Evolutionary conservation across 169 alveolate genomes (phyloP), one percentile per base, ranked within the genome.

Genomic region (Eimeria falciformis): DNA sequence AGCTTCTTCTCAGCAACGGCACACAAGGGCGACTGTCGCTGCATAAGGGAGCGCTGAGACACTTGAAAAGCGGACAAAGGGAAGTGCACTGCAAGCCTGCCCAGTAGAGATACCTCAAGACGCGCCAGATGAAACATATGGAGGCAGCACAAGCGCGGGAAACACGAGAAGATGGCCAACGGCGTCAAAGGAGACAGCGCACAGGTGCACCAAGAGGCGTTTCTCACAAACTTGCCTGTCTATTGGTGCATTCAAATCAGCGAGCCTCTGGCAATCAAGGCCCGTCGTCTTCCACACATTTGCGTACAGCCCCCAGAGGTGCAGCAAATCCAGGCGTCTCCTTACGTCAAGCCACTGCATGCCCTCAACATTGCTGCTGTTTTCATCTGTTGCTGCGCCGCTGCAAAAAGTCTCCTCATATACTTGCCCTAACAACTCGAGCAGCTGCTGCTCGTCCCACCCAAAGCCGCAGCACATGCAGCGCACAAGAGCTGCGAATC

Each of bases 211-310:
- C 75, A 43, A 18, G 40, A 5, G 40, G 75, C 75, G 75, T 62
- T 43, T 12, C 75, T 43, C 40, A 62, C 75, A 18, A 25, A 21
- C 90, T 9, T 40, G 71, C 92, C 92, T 53, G 86, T 50, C 50
- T 9, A 86, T 78, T 43, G 78, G 47, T 3, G 86, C 65, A 25
- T 68, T 17, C 0, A 62, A 62, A 62, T 86, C 92, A 5, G 77
- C 33, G 46, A 69, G 68, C 21, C 79, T 56, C 45, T 50, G 92
- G 58, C 73, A 40, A 65, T 73, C 84, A 29, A 86, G 65, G 47
- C 92, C 92, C 43, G 47, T 25, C 5, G 92, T 77, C 65, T 86
- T 86, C 92, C 92, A 86, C 27, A 55, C 58, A 53, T 86, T 86
- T 3, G 58, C 45, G 62, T 86, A 86, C 56, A 69, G 69, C 50